Conservation (phyloP, 805 yeast genomes). For the Grigorovia humatica region DNA sequence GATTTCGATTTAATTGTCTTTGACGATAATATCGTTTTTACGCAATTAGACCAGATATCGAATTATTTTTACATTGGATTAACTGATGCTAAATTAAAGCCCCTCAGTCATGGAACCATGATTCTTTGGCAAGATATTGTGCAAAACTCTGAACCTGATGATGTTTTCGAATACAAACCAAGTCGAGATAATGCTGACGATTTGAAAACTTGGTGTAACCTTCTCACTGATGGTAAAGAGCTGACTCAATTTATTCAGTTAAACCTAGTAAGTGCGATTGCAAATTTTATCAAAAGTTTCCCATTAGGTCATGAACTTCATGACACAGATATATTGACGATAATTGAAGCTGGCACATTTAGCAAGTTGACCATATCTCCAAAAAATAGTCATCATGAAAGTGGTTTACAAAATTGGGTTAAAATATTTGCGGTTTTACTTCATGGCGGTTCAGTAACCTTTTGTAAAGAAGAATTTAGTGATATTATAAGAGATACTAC, state of each 20-base stretch:
- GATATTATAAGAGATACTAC: not conserved
- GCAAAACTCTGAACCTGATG: conserved; percentile 7
- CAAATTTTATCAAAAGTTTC: conserved; percentile 34
- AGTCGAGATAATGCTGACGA: conserved; percentile 28
- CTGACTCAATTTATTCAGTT: conserved; percentile 37
- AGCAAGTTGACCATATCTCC: not conserved
- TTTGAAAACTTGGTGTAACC: conserved; percentile 26
- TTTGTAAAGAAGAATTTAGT: conserved; percentile 1
- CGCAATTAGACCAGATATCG: not conserved
- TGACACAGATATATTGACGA: conserved; percentile 22
- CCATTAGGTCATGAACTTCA: conserved; percentile 31
- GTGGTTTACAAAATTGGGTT: conserved; percentile 35
- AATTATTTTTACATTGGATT: not conserved
- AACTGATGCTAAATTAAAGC: no score
- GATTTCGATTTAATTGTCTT: not conserved
- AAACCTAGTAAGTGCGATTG: conserved; percentile 42
- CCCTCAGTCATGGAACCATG: no score
- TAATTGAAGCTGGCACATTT: conserved; percentile 7
- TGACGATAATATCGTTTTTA: not conserved
- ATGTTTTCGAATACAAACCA: conserved; percentile 23
- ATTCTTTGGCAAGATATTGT: conserved; percentile 20
- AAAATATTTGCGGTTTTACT: conserved; percentile 27
- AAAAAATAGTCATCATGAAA: not conserved
- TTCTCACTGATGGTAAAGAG: conserved; percentile 16
- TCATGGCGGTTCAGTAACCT: conserved; percentile 24